Evolutionary conservation across 1,139 yeast species (phyloP).

Genomic region (Wickerhamiella pararugosa): DNA sequence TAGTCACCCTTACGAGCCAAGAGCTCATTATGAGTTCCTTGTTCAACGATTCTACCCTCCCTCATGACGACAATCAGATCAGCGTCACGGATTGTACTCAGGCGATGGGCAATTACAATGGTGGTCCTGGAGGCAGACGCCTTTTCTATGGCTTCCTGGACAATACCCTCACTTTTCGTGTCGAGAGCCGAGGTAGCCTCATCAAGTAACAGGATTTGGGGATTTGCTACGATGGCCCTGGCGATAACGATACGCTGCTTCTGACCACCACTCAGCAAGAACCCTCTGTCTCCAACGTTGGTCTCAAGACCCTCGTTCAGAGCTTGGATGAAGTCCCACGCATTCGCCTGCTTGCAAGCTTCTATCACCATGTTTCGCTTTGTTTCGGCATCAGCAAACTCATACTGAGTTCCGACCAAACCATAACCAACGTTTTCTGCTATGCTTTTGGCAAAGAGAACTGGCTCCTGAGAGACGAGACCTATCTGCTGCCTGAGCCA

Average conservation of each 20-base stretch:
- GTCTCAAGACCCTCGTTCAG: constrained; percentile 47
- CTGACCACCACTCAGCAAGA: constrained; percentile 64
- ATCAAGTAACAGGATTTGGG: constrained; percentile 51
- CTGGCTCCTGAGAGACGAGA: constrained; percentile 58
- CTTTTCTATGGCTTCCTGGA: constrained; percentile 38
- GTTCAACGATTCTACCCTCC: constrained; percentile 19
- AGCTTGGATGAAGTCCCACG: constrained; percentile 35
- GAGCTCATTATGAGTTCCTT: constrained; percentile 20
- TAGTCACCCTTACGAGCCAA: constrained; percentile 16
- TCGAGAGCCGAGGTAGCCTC: constrained; percentile 76
- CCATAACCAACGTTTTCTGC: constrained; percentile 57
- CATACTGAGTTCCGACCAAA: constrained; percentile 21
- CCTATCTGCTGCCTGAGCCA: constrained; percentile 40
- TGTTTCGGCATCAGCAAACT: constrained; percentile 30
- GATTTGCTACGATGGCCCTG: constrained; percentile 50
- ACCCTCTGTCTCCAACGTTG: constrained; percentile 35
- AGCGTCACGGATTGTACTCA: constrained; percentile 40
- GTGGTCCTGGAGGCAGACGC: constrained; percentile 46
- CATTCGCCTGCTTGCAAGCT: constrained; percentile 33
- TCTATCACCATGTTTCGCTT: constrained; percentile 28
- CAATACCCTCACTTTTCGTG: constrained; percentile 55
- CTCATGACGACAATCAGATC: constrained; percentile 21
- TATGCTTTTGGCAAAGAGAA: constrained; percentile 51
- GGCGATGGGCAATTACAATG: constrained; percentile 51
- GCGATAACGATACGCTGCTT: constrained; percentile 64